These are phyloP conservation scores for Wallacemonas sp. DNA, from an alignment of 208 protist genomes.

Conservation along the genomic window DNA sequence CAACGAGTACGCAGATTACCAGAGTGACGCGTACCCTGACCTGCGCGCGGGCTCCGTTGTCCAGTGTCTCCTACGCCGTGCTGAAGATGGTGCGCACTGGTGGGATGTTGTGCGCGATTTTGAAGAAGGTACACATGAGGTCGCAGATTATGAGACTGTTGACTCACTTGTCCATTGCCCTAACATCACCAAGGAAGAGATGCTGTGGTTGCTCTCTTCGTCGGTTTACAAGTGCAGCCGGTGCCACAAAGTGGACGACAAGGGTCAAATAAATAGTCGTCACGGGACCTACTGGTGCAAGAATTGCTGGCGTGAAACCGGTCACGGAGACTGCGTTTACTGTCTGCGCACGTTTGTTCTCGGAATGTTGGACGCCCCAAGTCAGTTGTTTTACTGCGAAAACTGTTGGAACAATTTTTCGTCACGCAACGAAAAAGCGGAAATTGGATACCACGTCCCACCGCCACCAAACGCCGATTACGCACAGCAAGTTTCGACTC, in stretches of 20 bases:
- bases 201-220: slow-evolving; percentile 70
- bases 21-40: slow-evolving; percentile 38
- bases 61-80: slow-evolving; percentile 63
- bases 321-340: slow-evolving; percentile 82
- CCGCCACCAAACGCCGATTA: slow-evolving; percentile 73
- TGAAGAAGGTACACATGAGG: slow-evolving; percentile 14
- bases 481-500: slow-evolving; percentile 66
- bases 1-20: slow-evolving; percentile 69
- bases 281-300: slow-evolving; percentile 80
- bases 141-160: slow-evolving; percentile 37
- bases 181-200: slow-evolving; percentile 59
- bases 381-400: slow-evolving; percentile 81
- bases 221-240: slow-evolving; percentile 64
- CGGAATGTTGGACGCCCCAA: slow-evolving; percentile 58
- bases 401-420: slow-evolving; percentile 77
- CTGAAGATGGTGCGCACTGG: slow-evolving; percentile 80
- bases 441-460: slow-evolving; percentile 74
- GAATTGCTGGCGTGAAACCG: slow-evolving; percentile 78
- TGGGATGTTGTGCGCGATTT: slow-evolving; percentile 75
- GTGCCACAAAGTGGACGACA: slow-evolving; percentile 75
- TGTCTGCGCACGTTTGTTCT: slow-evolving; percentile 56
- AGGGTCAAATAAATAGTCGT: slow-evolving; percentile 45
- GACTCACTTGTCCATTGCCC: slow-evolving; percentile 73
- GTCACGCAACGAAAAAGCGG: slow-evolving; percentile 51
- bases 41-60: slow-evolving; percentile 41